Evolutionary conservation across 2,329 filamentous ascomycete genomes (phyloP).

Genomic region (Graphilbum fragrans): DNA sequence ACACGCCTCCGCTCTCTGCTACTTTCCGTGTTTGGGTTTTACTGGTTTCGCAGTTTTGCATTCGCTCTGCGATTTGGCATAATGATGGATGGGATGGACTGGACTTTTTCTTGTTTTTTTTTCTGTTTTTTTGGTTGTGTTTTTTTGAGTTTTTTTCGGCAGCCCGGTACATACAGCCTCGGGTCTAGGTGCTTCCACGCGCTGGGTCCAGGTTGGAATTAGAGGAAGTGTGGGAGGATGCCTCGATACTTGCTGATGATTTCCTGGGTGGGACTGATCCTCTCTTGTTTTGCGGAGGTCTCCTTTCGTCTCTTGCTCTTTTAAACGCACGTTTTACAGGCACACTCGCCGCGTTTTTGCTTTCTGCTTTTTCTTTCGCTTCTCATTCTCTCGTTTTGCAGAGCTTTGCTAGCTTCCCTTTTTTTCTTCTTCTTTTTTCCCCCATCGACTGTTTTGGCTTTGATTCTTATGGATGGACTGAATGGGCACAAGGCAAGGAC

Average conservation of each 20-base stretch:
- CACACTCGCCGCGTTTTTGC: not conserved
- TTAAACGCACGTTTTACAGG: not conserved
- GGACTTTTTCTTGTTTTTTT: not conserved
- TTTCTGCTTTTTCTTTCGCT: not conserved
- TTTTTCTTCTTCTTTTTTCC: not conserved
- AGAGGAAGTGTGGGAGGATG: slow-evolving; percentile 10
- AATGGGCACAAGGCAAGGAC: not conserved
- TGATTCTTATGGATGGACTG: not conserved
- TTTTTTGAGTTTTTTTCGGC: not conserved
- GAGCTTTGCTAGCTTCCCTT: not conserved
- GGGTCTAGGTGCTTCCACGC: slow-evolving; percentile 1
- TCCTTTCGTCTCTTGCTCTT: not conserved
- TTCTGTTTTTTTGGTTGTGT: slow-evolving; percentile 1
- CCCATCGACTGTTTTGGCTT: not conserved
- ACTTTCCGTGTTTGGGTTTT: not conserved
- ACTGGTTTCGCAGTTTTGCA: not conserved
- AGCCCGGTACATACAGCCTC: not conserved
- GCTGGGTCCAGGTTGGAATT: slow-evolving; percentile 4
- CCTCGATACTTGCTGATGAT: not conserved
- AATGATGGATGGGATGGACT: not conserved
- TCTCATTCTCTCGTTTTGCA: not conserved
- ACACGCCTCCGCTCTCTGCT: not conserved
- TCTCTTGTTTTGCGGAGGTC: not conserved
- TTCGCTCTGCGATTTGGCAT: not conserved
- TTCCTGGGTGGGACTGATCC: not conserved